Evolutionary conservation across 345 rosid species (phyloP), one percentile per base, ranked within the genome.

Genomic region (Hypericum androsaemum): DNA sequence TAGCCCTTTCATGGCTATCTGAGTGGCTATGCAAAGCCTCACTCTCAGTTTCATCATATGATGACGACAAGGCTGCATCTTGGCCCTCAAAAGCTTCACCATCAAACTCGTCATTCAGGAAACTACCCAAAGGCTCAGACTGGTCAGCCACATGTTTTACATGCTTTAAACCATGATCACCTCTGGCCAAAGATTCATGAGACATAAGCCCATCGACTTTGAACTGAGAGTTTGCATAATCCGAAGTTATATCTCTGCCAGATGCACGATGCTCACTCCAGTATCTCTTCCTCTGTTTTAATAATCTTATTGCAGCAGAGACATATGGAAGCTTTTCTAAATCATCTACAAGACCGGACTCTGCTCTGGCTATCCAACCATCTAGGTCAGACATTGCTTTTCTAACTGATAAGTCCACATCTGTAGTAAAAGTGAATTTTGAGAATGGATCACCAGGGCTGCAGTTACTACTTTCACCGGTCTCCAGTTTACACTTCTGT

Each of bases 321-420:
- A 92, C 98, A 78, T 83, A 92, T 1, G 95, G 85, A 68, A 84
- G 98, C 75, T 74, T 88, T 74, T 77, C 96, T 57, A 81, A 53
- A 65, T 92, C 98, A 68, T 83, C 96, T 17, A 88, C 88, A 10
- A 84, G 86, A 17, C 96, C 96, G 0, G 96, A 83, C 62, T 92
- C 84, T 11, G 95, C 89, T 73, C 69, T 81, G 28, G 70, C 82
- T 68, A 92, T 70, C 98, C 95, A 92, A 62, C 83, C 45, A 65
- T 92, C 95, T 42, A 92, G 62, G 69, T 92, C 98, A 1, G 86
- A 73, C 68, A 92, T 83, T 44, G 94, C 95, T 64, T 81, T 72
- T 73, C 89, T 78, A 15, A 85, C 86, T 6, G 96, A 83, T 7
- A 88, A 75, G 64, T 83, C 89, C 50, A 83, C 86, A 68, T 92